Conservation (phyloP, 805 yeast genomes). For the Pichia cephalocereana region DNA sequence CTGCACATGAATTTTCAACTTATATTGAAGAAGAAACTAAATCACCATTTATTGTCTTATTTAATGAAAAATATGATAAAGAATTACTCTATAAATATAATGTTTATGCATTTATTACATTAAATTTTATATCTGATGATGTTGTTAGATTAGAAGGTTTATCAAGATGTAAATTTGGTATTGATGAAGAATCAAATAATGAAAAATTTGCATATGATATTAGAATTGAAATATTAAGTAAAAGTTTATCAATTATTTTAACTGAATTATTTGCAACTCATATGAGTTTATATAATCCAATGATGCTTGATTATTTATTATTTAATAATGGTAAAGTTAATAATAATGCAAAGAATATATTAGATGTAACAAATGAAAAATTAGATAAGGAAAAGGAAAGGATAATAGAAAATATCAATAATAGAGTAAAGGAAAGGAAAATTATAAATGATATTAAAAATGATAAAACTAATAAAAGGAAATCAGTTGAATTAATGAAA, state of each 20-base stretch:
- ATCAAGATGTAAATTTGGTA: conserved; percentile 15
- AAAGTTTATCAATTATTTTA: conserved; percentile 30
- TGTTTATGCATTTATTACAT: conserved; percentile 17
- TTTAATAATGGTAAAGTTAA: conserved; percentile 21
- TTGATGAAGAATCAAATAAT: neutral
- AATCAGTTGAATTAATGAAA: conserved; percentile 15
- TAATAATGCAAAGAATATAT: conserved; percentile 5
- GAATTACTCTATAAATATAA: conserved; percentile 25
- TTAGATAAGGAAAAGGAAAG: neutral
- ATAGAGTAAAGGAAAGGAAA: conserved; percentile 7
- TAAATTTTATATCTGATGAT: conserved; percentile 16
- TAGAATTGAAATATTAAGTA: conserved; percentile 25
- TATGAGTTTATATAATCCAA: conserved; percentile 28
- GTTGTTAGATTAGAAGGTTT: conserved; percentile 20
- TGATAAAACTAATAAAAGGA: conserved; percentile 9
- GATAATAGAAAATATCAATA: conserved; percentile 8
- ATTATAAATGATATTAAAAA: conserved; percentile 7
- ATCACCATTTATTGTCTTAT: conserved; percentile 56
- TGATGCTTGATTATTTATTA: conserved; percentile 20
- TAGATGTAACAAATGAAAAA: neutral
- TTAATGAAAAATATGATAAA: conserved; percentile 44
- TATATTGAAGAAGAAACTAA: conserved; percentile 47
- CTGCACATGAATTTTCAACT: conserved; percentile 55
- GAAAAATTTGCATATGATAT: conserved; percentile 18
- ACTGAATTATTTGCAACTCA: conserved; percentile 27